A percentile compares a stretch with the other conserved stretches of the same genome.
Conservation (phyloP, 1,284 basidiomycete species). For the Laetiporus sulphureus region DNA sequence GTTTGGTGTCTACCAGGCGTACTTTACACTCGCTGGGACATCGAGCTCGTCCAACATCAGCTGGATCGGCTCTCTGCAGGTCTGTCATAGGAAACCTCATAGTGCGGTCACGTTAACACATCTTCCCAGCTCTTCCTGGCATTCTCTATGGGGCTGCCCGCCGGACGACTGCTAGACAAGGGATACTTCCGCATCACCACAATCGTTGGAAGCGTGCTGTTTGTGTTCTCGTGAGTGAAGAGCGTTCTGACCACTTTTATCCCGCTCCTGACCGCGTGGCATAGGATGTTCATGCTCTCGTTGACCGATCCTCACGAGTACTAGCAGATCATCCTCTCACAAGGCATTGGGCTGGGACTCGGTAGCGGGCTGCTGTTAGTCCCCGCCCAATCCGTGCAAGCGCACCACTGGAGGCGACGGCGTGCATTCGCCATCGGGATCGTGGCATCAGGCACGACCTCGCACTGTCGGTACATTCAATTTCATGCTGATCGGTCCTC, state of each 20-base stretch:
- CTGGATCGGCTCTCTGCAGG: slow-evolving; percentile 35
- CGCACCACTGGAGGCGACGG: slow-evolving; percentile 9
- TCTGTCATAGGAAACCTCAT: slow-evolving; percentile 10
- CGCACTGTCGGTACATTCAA: neutral
- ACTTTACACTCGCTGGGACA: slow-evolving; percentile 29
- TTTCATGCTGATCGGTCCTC: neutral
- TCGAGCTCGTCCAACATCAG: slow-evolving; percentile 29
- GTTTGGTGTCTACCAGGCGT: slow-evolving; percentile 40
- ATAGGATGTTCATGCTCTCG: slow-evolving; percentile 24
- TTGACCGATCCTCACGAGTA: slow-evolving; percentile 15
- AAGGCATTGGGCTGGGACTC: slow-evolving; percentile 36
- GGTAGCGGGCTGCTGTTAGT: slow-evolving; percentile 31
- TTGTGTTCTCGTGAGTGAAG: slow-evolving; percentile 7
- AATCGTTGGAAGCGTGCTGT: slow-evolving; percentile 2
- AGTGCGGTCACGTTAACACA: neutral
- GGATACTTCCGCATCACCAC: slow-evolving; percentile 13
- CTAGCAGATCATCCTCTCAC: slow-evolving; percentile 21
- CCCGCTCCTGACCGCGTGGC: neutral
- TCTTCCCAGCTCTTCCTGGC: slow-evolving; percentile 12
- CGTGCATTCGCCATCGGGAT: slow-evolving; percentile 14
- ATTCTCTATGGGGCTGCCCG: slow-evolving; percentile 22
- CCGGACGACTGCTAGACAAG: slow-evolving; percentile 23
- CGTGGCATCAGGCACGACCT: slow-evolving; percentile 21
- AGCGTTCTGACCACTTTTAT: neutral
- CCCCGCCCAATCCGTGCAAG: slow-evolving; percentile 8